Conservation (phyloP, 2,329 filamentous ascomycete genomes). For the Aspergillus sp. region DNA sequence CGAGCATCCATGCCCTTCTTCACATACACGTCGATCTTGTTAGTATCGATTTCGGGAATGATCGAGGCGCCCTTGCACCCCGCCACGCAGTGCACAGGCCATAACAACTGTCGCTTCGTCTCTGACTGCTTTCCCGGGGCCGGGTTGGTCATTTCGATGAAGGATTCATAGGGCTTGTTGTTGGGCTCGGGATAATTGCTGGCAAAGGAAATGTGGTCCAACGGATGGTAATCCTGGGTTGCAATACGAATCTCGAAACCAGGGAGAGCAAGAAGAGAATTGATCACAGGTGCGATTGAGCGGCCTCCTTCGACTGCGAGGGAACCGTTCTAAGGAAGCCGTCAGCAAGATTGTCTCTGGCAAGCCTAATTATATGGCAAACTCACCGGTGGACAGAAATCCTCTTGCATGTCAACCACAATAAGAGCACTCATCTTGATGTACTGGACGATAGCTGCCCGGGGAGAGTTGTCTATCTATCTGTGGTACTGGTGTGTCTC, state of each 20-base stretch:
- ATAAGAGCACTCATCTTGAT: conserved; percentile 48
- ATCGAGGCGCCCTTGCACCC: conserved; percentile 67
- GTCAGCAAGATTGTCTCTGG: conserved; percentile 5
- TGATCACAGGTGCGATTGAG: conserved; percentile 65
- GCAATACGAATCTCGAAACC: conserved; percentile 68
- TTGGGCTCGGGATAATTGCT: conserved; percentile 63
- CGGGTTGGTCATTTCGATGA: conserved; percentile 53
- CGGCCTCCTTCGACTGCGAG: conserved; percentile 75
- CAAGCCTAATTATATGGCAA: conserved; percentile 1
- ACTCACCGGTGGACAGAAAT: conserved; percentile 85
- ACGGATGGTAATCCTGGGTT: conserved; percentile 90
- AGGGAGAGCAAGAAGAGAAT: conserved; percentile 65
- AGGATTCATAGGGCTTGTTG: conserved; percentile 64
- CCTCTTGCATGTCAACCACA: conserved; percentile 86
- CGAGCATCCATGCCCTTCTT: conserved; percentile 71
- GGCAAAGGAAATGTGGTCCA: conserved; percentile 82
- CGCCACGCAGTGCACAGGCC: conserved; percentile 88
- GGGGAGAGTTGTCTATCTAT: too few relatives aligned
- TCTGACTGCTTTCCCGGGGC: conserved; percentile 51
- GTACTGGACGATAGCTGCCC: too few relatives aligned
- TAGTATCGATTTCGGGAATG: conserved; percentile 63
- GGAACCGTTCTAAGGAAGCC: conserved; percentile 62
- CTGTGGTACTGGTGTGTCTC: too few relatives aligned
- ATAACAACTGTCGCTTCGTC: conserved; percentile 65
- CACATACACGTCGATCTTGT: conserved; percentile 60